Evolutionary conservation across 345 rosid species (phyloP).

Genomic region (Eucalyptus guilfoylei): DNA sequence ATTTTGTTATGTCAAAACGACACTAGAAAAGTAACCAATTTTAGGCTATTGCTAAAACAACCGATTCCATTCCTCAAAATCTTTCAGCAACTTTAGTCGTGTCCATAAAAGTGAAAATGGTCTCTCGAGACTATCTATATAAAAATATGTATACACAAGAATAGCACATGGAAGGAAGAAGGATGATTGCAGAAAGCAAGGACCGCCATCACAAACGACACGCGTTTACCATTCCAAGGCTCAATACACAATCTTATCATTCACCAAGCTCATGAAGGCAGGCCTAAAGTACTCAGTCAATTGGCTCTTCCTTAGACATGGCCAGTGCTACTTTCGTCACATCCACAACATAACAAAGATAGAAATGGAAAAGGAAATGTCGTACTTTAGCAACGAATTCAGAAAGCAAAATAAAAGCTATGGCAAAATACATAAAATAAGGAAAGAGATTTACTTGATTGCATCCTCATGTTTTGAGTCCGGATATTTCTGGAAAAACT

Average conservation of each 20-base stretch:
- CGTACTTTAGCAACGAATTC: neutral
- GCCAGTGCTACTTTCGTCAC: neutral
- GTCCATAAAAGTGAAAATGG: neutral
- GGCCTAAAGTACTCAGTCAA: neutral
- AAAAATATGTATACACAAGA: neutral
- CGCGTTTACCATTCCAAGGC: neutral
- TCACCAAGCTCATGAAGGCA: neutral
- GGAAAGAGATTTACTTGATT: constrained; percentile 33
- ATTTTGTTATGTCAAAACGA: neutral
- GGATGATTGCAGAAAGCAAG: neutral
- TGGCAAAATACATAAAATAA: neutral
- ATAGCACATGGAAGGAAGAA: neutral
- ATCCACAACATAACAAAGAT: neutral
- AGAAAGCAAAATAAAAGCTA: neutral
- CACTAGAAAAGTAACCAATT: neutral
- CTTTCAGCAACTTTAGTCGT: neutral
- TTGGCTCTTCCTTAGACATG: neutral
- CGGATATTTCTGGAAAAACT: constrained; percentile 52
- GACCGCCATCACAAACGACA: neutral
- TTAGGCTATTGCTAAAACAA: neutral
- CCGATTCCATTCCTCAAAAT: neutral
- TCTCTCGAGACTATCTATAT: neutral
- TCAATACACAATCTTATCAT: neutral
- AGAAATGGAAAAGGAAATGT: neutral
- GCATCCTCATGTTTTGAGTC: constrained; percentile 46